Evolutionary conservation across 2,329 filamentous ascomycete species (phyloP).

Genomic region (Monilinia fructicola): DNA sequence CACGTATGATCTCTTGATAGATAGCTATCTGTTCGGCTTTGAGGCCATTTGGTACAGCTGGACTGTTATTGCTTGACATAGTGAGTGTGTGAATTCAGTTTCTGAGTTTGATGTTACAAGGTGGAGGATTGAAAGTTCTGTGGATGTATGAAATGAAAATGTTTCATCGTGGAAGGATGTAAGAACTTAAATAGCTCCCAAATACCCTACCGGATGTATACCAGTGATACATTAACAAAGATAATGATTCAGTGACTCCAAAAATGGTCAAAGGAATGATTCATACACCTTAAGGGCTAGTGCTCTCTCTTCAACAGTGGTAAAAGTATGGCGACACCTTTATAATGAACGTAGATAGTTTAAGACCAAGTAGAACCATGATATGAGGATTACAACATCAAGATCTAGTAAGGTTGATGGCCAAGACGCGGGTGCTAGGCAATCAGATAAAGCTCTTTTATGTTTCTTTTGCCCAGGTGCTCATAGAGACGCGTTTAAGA

Average conservation of each 20-base stretch:
- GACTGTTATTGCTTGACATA: background rate
- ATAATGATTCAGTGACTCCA: background rate
- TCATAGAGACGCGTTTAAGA: background rate
- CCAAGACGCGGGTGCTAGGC: background rate
- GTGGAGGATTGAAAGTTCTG: background rate
- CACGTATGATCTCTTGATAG: slow-evolving; percentile 10
- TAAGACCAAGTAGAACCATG: background rate
- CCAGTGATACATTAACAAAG: background rate
- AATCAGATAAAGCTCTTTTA: background rate
- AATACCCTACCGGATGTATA: background rate
- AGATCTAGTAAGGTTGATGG: background rate
- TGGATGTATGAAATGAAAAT: background rate
- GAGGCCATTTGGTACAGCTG: background rate
- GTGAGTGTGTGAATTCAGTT: background rate
- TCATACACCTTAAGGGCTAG: background rate
- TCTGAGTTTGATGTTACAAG: background rate
- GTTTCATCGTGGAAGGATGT: background rate
- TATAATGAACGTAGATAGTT: background rate
- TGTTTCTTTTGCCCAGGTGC: background rate
- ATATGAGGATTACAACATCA: background rate
- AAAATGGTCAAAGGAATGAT: background rate
- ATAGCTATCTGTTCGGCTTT: background rate
- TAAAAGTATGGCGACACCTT: background rate
- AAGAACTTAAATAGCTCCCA: background rate
- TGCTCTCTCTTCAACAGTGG: background rate